A percentile compares a stretch with the other conserved stretches of the same genome.
Evolutionary conservation across 306 rosid species (phyloP).

Genomic region (Quercus rubra): DNA sequence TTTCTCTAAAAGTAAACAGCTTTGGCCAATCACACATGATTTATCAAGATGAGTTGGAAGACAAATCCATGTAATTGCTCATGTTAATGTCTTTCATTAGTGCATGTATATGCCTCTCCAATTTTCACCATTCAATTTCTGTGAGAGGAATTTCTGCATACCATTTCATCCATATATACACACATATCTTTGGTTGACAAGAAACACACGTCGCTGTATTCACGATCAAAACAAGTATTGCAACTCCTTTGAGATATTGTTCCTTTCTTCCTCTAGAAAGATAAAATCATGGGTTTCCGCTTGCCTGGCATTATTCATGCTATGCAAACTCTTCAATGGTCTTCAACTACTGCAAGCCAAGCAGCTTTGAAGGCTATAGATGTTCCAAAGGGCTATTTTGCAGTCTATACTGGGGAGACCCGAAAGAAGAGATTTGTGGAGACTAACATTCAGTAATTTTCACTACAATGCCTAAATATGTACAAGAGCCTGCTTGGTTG

Average conservation of each 20-base stretch:
- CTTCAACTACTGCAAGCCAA: slow-evolving; percentile 6
- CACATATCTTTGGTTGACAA: not conserved
- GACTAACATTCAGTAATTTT: not conserved
- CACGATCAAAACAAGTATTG: not conserved
- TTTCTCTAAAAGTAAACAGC: not conserved
- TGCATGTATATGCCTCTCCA: not conserved
- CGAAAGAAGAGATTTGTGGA: slow-evolving; percentile 31
- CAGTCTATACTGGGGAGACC: slow-evolving; percentile 48
- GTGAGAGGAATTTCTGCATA: not conserved
- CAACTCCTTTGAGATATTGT: slow-evolving; percentile 1
- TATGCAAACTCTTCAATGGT: not conserved
- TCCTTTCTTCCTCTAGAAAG: not conserved
- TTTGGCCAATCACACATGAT: not conserved
- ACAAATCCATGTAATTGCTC: slow-evolving; percentile 31
- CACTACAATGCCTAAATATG: too few species aligned
- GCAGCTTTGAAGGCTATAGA: slow-evolving; percentile 5
- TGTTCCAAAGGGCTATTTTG: slow-evolving; percentile 44
- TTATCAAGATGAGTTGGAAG: not conserved
- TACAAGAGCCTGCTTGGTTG: too few species aligned
- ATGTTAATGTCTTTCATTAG: not conserved
- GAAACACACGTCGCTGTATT: not conserved
- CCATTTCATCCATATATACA: slow-evolving; percentile 29
- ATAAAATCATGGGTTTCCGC: slow-evolving; percentile 25
- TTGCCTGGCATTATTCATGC: not conserved
- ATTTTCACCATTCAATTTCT: slow-evolving; percentile 3